Conservation (phyloP, 2,329 filamentous ascomycete genomes). For the Verticillium klebahnii region DNA sequence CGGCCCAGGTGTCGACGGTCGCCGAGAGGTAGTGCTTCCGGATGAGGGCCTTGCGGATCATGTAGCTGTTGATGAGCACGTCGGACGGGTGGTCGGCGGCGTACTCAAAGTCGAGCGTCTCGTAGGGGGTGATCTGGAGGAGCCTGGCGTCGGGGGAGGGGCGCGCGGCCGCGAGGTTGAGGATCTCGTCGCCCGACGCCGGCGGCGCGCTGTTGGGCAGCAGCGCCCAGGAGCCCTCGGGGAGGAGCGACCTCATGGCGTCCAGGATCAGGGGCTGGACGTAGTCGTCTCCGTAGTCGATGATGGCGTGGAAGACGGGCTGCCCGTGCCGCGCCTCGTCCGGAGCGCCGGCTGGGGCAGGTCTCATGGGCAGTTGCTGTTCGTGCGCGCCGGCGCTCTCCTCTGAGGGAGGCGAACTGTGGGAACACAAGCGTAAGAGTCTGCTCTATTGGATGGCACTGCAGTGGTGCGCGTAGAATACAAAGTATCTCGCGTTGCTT, state of each 20-base stretch:
- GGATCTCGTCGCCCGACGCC: conserved; percentile 21
- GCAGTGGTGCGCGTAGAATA: neutral
- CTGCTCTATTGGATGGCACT: conserved; percentile 1
- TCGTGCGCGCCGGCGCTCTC: conserved; percentile 2
- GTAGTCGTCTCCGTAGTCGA: conserved; percentile 84
- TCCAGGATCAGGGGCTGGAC: conserved; percentile 79
- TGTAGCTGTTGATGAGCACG: conserved; percentile 78
- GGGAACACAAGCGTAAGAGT: neutral
- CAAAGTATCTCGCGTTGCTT: neutral
- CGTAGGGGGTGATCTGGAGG: conserved; percentile 82
- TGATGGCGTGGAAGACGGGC: conserved; percentile 57
- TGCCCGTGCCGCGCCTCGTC: conserved; percentile 20
- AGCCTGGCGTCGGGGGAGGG: conserved; percentile 36
- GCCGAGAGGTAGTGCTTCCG: conserved; percentile 89
- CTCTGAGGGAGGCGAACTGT: neutral
- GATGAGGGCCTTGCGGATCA: conserved; percentile 94
- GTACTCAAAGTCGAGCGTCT: conserved; percentile 79
- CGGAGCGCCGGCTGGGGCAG: neutral
- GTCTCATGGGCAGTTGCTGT: conserved; percentile 10
- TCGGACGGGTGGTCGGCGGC: conserved; percentile 57
- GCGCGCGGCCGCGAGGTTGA: conserved; percentile 29
- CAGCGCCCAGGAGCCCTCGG: conserved; percentile 48
- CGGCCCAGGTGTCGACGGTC: conserved; percentile 79
- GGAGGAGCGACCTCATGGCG: conserved; percentile 62
- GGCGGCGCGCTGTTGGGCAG: conserved; percentile 34